Base-by-base conservation (phyloP, 345 rosid species). In the Isatis tinctoria region DNA sequence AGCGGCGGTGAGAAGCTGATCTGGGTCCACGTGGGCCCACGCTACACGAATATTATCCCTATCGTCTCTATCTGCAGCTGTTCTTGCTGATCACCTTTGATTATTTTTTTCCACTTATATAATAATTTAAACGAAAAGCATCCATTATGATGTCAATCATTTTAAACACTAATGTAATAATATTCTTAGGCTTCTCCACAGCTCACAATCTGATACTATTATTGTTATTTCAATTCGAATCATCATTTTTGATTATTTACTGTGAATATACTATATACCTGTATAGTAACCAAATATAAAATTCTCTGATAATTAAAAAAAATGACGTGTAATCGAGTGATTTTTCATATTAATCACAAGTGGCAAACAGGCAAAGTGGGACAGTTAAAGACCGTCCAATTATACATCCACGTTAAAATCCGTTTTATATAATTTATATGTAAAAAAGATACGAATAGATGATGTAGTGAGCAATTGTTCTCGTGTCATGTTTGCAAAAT, bases 41-140 rank as follows among this genome's bases (percentile, higher is more conserved):
- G 33, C 10, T 5, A 59, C 58, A 26, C 81, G 69, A 72, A 65
- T 75, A 74, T 82, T 82, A 83, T 87, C 86, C 67, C 84, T 44
- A 67, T 80, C 85, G 89, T 85, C 89, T 75, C 82, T 74, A 82
- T 89, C 89, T 84, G 88, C 85, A 82, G 72, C 87, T 76, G 80
- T 74, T 84, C 78, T 71, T 75, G 54, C 60, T 80, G 70, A 76
- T 59, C 49, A 61, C 62, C 52, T 59, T 41, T 78, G 49, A 48
- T 39, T 44, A 24, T 73, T n/a, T 52, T 4, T 53, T 48, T 57
- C 11, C 52, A 44, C 49, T 65, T 56, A 16, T 43, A 27, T 37
- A 27, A 54, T 70, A 10, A 70, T 77, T 47, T 77, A 37, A 20
- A 36, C n/a, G 1, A 62, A 72, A 72, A 65, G 77, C 63, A 72